Percentiles rank a stretch among this genome's conserved stretches.
Evolutionary conservation across 768 basidiomycete genomes (phyloP).

Genomic region (Dictyophora rubrovolvata): DNA sequence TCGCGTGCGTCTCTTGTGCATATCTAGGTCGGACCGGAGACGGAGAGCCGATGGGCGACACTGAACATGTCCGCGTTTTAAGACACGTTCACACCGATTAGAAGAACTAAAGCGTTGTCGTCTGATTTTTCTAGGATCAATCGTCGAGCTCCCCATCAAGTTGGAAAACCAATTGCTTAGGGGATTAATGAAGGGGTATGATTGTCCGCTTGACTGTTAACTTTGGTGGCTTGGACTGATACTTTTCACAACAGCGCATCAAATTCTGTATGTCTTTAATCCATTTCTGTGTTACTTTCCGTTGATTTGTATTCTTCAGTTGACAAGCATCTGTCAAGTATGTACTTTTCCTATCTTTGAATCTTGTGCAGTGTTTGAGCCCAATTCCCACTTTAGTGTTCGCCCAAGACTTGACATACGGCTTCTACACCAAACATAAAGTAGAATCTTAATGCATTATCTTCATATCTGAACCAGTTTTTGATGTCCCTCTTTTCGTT

Average conservation of each 20-base stretch:
- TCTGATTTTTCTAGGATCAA: constrained; percentile 12
- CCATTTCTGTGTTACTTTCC: not conserved
- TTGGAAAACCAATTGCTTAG: constrained; percentile 18
- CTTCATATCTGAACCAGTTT: constrained; percentile 14
- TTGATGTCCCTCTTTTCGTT: constrained; percentile 10
- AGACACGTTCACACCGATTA: not conserved
- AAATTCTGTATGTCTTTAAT: constrained; percentile 8
- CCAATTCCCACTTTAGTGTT: constrained; percentile 7
- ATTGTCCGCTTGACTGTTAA: too few species aligned
- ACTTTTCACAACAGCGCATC: constrained; percentile 9
- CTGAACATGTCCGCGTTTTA: constrained; percentile 6
- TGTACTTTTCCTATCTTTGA: not conserved
- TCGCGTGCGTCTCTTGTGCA: constrained; percentile 1
- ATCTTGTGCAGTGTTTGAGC: not conserved
- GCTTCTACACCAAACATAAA: not conserved
- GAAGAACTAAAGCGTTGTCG: not conserved
- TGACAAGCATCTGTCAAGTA: constrained; percentile 16
- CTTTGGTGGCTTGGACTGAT: too few species aligned
- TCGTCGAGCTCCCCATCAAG: constrained; percentile 18
- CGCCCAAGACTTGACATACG: constrained; percentile 9
- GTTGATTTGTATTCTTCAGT: not conserved
- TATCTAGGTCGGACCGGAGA: constrained; percentile 11
- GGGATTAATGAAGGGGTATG: constrained; percentile 16
- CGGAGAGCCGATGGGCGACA: constrained; percentile 14
- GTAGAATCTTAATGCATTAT: constrained; percentile 1